Evolutionary conservation across 164 flowering plant genomes (phyloP), one percentile per base, ranked within the genome.

Genomic region (Vitis cinerea): DNA sequence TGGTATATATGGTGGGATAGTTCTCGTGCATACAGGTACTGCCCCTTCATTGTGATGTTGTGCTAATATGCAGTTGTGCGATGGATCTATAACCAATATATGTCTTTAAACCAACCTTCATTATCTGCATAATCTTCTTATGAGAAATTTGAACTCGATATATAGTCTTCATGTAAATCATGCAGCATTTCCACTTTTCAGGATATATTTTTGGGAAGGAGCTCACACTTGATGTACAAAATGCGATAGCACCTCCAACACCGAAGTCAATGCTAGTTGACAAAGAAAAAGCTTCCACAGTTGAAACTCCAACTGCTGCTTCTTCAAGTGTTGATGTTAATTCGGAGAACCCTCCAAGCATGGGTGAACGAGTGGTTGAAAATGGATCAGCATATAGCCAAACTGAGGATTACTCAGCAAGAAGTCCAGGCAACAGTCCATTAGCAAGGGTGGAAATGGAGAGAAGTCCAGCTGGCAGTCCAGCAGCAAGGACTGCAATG

Each of bases 221-320:
- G 82, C 88, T 93, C 68, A 87, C 97, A 47, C 90, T 88, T 75
- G 98, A 93, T 70, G 97, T 90, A 61, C 85, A 88, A 83, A 91
- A 90, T 72, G 80, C 86, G 30, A 58, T 84, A 59, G 94, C 93
- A 47, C 93, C 97, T 67, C 93, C 95, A 31, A 94, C 81, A 79
- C 72, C 72, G 17, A 84, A 83, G 75, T 65, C 83, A 67, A 66
- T 78, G 47, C n/a, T 72, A 37, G 71, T 75, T 59, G 59, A 62
- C 74, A 83, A 81, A 47, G 86, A 74, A 51, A 72, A 75, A 59
- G 23, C 74, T 67, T 65, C 82, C 13, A 13, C 62, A n/a, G 79
- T 67, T 74, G 83, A 78, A 64, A 71, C 56, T 73, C 47, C 66
- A 50, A 30, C 70, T 12, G 66, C 44, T 65, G 73, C 62, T 37